Conservation (phyloP, 2,329 filamentous ascomycete species). For the Fusarium penzigii region DNA sequence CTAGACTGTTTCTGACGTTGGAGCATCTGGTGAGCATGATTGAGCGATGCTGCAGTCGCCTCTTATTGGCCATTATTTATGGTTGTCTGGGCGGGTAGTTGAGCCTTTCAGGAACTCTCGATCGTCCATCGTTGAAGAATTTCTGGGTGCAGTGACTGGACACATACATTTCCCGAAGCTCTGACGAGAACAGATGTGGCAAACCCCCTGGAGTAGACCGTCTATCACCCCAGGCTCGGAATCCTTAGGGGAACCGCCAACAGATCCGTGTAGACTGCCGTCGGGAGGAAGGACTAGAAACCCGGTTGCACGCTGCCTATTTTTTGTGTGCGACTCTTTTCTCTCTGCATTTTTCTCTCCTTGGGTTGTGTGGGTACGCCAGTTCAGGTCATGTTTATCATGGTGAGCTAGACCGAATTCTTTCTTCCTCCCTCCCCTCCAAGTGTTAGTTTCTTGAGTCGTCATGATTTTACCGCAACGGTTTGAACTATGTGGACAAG, state of each 20-base stretch:
- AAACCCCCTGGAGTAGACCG: no score
- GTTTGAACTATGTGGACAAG: no score
- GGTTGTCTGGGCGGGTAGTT: not conserved
- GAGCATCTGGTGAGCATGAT: slow-evolving; percentile 5
- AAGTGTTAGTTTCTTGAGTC: no score
- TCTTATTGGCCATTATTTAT: not conserved
- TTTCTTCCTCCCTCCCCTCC: no score
- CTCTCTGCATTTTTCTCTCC: not conserved
- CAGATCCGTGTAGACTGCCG: slow-evolving; percentile 20
- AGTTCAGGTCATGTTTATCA: no score
- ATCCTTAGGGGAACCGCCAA: slow-evolving; percentile 9
- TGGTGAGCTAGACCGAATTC: no score
- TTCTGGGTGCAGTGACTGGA: not conserved
- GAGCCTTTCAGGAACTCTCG: not conserved
- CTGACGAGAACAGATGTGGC: not conserved
- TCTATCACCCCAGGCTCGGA: slow-evolving; percentile 1
- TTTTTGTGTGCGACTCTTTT: slow-evolving; percentile 2
- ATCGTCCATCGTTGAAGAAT: not conserved
- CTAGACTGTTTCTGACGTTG: slow-evolving; percentile 18
- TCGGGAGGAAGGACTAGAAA: slow-evolving; percentile 8
- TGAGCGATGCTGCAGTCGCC: no score
- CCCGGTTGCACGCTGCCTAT: slow-evolving; percentile 4
- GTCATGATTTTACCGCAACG: no score
- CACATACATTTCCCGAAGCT: not conserved
- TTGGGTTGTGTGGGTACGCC: no score